These are phyloP conservation scores for Closterium sp. DNA, from an alignment of 139 green algal genomes.

Conservation along the genomic window DNA sequence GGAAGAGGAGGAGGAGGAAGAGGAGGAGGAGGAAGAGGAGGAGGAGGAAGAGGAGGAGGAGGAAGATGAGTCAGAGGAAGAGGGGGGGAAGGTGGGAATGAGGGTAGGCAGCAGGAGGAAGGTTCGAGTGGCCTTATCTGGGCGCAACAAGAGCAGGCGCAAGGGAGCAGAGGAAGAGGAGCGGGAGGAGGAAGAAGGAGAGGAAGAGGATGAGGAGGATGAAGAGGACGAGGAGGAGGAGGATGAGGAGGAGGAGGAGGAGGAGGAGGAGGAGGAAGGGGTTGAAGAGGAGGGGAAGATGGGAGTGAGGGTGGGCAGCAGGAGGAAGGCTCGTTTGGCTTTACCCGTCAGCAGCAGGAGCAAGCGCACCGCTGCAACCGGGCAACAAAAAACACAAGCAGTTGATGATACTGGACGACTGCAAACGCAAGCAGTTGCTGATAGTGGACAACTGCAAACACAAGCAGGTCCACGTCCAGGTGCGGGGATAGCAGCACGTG, in stretches of 20 bases:
- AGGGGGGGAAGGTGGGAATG: not conserved
- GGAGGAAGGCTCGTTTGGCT: not conserved
- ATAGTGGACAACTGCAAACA: too few species aligned
- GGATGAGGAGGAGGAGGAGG: not conserved
- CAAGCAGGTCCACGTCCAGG: too few species aligned
- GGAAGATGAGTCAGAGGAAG: not conserved
- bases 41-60: not conserved
- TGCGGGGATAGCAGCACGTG: too few species aligned
- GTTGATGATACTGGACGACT: too few species aligned
- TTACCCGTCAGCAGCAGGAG: not conserved
- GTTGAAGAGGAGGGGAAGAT: not conserved
- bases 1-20: not conserved
- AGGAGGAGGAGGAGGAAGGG: not conserved
- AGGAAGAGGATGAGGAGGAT: too few species aligned
- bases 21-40: not conserved
- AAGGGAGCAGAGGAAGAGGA: too few species aligned
- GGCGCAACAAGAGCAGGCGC: too few species aligned
- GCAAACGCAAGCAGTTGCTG: too few species aligned
- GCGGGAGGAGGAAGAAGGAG: too few species aligned
- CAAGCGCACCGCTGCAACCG: not conserved
- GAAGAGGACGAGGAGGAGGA: not conserved
- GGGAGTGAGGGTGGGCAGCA: not conserved
- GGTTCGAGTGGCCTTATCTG: too few species aligned
- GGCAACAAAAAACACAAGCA: too few species aligned
- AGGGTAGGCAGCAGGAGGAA: not conserved